Evolutionary conservation across 495 filamentous ascomycete genomes (phyloP).

Genomic region (Xylaria telfairii): DNA sequence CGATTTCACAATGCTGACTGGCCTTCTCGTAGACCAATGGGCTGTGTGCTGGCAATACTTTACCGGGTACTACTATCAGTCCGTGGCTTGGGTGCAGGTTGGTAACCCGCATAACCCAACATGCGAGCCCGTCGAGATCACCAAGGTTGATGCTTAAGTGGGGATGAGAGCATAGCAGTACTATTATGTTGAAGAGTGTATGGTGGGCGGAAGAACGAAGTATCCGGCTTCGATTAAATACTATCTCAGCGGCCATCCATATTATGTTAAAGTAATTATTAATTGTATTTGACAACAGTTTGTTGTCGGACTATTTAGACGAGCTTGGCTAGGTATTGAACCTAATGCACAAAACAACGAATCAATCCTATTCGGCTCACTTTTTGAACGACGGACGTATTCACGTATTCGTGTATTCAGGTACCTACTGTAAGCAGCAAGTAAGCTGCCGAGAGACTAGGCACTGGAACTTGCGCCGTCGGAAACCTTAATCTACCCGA

Average conservation of each 20-base stretch:
- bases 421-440: not conserved
- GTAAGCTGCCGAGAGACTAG: not conserved
- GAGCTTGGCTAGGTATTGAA: not conserved
- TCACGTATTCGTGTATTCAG: too few relatives aligned
- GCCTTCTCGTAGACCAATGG: slow-evolving; percentile 50
- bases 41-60: slow-evolving; percentile 59
- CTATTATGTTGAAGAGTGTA: not conserved
- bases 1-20: slow-evolving; percentile 13
- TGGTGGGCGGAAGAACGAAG: not conserved
- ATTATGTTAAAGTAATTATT: slow-evolving; percentile 13
- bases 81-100: slow-evolving; percentile 55
- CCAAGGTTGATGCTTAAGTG: slow-evolving; percentile 16
- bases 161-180: not conserved
- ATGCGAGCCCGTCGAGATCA: slow-evolving; percentile 57
- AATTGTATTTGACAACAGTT: not conserved
- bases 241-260: not conserved
- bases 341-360: not conserved
- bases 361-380: not conserved
- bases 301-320: not conserved
- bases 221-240: not conserved
- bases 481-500: not conserved
- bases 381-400: too few relatives aligned
- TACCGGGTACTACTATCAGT: slow-evolving; percentile 57
- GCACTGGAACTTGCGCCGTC: not conserved
- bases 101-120: slow-evolving; percentile 61